Evolutionary conservation across 2,329 filamentous ascomycete species (phyloP).

Genomic region (Stachybotrys chartarum): DNA sequence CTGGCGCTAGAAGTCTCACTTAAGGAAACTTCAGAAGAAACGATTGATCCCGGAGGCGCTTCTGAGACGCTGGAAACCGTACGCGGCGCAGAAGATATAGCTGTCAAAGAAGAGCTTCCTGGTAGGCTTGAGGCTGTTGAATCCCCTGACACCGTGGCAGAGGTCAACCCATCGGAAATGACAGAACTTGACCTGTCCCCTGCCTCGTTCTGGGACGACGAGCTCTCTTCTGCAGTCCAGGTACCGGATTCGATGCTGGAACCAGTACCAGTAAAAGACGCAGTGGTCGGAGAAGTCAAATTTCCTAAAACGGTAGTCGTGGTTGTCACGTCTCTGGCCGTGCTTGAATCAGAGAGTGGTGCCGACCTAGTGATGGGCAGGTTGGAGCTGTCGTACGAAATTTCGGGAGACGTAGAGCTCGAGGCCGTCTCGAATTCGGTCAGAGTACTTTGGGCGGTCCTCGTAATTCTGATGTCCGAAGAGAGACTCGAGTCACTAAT

Average conservation of each 20-base stretch:
- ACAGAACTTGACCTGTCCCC: not conserved
- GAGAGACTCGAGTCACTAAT: not conserved
- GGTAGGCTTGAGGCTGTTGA: not conserved
- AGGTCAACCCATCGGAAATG: not conserved
- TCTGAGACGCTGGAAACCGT: not conserved
- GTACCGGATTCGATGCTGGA: not conserved
- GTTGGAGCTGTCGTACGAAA: not conserved
- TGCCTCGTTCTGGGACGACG: not conserved
- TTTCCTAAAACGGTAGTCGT: not conserved
- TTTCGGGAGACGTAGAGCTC: not conserved
- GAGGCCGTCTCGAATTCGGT: not conserved
- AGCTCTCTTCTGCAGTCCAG: not conserved
- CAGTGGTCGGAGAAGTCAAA: not conserved
- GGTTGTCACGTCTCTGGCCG: not conserved
- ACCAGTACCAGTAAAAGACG: not conserved
- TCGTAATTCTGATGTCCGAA: not conserved
- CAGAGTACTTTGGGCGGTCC: not conserved
- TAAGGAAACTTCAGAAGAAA: too few species aligned
- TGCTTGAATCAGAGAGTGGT: not conserved
- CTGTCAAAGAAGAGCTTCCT: not conserved
- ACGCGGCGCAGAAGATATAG: not conserved
- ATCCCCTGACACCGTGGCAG: not conserved
- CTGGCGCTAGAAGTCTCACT: too few species aligned
- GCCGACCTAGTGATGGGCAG: not conserved
- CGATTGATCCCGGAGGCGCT: too few species aligned